A percentile compares a stretch with the other conserved stretches of the same genome.
Conservation (phyloP, 2,329 filamentous ascomycete genomes). For the Ophiostoma pallidulum region DNA sequence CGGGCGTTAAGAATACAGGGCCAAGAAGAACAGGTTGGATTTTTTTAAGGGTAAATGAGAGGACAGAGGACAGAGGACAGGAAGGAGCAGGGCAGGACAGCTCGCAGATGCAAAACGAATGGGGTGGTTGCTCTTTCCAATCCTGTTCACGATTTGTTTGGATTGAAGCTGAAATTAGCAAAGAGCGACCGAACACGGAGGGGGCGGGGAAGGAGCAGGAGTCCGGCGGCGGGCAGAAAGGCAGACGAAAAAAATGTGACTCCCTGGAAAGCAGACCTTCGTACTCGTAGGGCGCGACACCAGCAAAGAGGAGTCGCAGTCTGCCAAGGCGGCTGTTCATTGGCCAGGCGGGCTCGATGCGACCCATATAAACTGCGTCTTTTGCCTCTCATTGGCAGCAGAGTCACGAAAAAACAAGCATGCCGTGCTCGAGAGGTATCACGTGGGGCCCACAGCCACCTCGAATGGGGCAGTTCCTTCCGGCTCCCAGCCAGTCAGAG, state of each 20-base stretch:
- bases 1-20: not conserved
- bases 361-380: not conserved
- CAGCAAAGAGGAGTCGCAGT: slow-evolving; percentile 1
- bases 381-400: slow-evolving; percentile 5
- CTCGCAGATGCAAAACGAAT: slow-evolving; percentile 1
- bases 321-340: slow-evolving; percentile 1
- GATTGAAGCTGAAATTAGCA: slow-evolving; percentile 12
- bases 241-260: slow-evolving; percentile 3
- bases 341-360: not conserved
- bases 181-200: slow-evolving; percentile 17
- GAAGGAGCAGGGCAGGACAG: not conserved
- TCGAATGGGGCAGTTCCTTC: slow-evolving; percentile 2
- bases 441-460: slow-evolving; percentile 8
- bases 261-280: not conserved
- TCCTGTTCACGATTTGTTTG: slow-evolving; percentile 11
- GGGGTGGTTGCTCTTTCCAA: slow-evolving; percentile 12
- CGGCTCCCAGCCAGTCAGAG: not conserved
- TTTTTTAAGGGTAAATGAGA: no score
- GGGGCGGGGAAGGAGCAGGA: slow-evolving; percentile 16
- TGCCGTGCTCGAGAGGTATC: slow-evolving; percentile 6
- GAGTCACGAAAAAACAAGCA: not conserved
- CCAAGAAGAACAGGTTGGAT: not conserved
- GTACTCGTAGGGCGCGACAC: no score
- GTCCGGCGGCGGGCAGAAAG: slow-evolving; percentile 2
- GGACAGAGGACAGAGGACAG: not conserved